Evolutionary conservation across 345 rosid genomes (phyloP).

Genomic region (Salix purpurea): DNA sequence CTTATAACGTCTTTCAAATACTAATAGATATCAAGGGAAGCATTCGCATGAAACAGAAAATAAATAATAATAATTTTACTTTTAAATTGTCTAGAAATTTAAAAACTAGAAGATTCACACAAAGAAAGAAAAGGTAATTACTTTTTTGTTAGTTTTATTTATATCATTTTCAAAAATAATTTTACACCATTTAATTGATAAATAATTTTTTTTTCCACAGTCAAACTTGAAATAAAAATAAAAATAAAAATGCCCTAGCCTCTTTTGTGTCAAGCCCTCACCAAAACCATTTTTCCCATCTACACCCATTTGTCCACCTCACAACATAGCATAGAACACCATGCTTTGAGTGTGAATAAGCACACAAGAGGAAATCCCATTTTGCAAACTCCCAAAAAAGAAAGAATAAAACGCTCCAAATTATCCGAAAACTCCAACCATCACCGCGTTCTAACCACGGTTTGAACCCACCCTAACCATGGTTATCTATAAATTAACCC

Average conservation of each 20-base stretch:
- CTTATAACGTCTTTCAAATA: no score
- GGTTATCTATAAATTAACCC: not conserved
- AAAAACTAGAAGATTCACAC: no score
- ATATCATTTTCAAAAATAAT: not conserved
- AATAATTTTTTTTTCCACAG: not conserved
- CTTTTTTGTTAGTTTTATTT: no score
- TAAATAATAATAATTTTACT: no score
- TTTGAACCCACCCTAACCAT: not conserved
- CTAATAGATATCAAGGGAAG: no score
- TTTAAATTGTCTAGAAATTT: no score
- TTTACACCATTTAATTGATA: not conserved
- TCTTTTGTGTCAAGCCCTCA: not conserved
- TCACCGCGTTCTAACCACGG: constrained; percentile 10
- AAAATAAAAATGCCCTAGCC: not conserved
- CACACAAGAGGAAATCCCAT: not conserved
- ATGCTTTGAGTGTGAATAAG: not conserved
- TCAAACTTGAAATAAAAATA: not conserved
- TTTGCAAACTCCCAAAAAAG: not conserved
- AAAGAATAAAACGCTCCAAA: not conserved
- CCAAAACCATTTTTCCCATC: not conserved
- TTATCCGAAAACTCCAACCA: not conserved
- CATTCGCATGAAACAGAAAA: no score
- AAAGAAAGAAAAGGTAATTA: no score
- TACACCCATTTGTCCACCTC: not conserved
- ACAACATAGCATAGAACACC: not conserved